Percentiles rank a stretch among this genome's conserved stretches.
Evolutionary conservation across 1,284 basidiomycete genomes (phyloP).

Genomic region (Flammula alnicola): DNA sequence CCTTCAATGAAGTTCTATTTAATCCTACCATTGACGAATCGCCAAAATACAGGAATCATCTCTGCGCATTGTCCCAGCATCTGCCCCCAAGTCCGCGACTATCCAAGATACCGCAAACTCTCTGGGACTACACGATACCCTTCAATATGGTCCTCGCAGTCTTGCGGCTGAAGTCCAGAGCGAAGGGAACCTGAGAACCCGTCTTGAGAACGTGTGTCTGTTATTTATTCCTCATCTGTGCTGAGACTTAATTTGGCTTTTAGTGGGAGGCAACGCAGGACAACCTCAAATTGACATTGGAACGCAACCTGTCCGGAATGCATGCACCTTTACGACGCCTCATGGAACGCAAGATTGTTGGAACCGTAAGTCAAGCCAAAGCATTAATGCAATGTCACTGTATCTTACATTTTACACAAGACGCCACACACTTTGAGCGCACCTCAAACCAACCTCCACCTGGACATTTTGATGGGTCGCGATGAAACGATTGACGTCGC

Average conservation of each 20-base stretch:
- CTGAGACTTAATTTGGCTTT: slow-evolving; percentile 1
- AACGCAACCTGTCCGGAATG: slow-evolving; percentile 86
- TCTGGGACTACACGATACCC: slow-evolving; percentile 79
- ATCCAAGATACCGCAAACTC: slow-evolving; percentile 70
- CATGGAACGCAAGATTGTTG: slow-evolving; percentile 93
- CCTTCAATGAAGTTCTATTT: background rate
- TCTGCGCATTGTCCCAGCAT: slow-evolving; percentile 67
- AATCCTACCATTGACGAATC: background rate
- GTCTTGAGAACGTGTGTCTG: slow-evolving; percentile 69
- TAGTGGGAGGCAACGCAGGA: slow-evolving; percentile 96
- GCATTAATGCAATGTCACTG: background rate
- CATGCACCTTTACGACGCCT: slow-evolving; percentile 87
- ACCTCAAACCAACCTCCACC: slow-evolving; percentile 77
- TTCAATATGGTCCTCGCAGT: slow-evolving; percentile 76
- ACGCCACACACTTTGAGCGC: slow-evolving; percentile 57
- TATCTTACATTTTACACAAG: slow-evolving; percentile 12
- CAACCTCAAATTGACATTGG: slow-evolving; percentile 83
- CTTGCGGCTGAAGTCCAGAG: slow-evolving; percentile 72
- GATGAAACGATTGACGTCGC: slow-evolving; percentile 80
- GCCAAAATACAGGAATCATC: slow-evolving; percentile 58
- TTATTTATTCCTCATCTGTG: slow-evolving; percentile 2
- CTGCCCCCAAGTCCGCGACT: slow-evolving; percentile 62
- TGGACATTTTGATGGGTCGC: slow-evolving; percentile 90
- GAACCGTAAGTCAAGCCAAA: slow-evolving; percentile 56
- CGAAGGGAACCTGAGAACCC: slow-evolving; percentile 57